Base-by-base conservation (phyloP, 2,329 filamentous ascomycete species). In the Metarhizium album region DNA sequence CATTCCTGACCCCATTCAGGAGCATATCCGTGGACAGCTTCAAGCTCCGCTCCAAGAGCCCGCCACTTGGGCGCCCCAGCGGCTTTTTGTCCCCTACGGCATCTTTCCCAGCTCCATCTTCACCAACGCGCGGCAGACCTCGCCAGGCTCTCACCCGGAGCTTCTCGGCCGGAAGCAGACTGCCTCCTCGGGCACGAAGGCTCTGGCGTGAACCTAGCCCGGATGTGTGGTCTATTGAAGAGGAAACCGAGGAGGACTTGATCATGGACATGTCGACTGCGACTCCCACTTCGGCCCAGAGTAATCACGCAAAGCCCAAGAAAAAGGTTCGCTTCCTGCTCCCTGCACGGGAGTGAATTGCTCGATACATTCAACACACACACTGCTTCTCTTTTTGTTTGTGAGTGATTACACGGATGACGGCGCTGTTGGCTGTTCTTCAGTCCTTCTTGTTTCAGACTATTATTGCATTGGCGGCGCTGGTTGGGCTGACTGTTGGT, bases 191-290 rank as follows among this genome's bases (percentile, higher is more conserved):
- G 42, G 71, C 74, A 8, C 58, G 62, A 18, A 66, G 67, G 46
- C 58, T 78, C 1, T 81, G 78, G 78, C 68, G 76, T 37, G 73
- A 78, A 63, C 78, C 78, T 6, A 80, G 77, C 58, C 76, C 76
- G 0, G 76, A 80, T 49, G 78, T 81, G 3, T 81, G 76, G 73
- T 74, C 74, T 29, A 81, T 81, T 51, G 73, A 78, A 62, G 78
- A 81, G 61, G 76, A 80, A 65, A 73, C 74, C 1, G 76, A 79
- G 64, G 74, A 76, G 58, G 74, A 78, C 57, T 61, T 73, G 23
- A 63, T 70, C 20, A 64, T 70, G 64, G 71, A 74, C 59, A 62
- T 67, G 60, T 68, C 64, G 67, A 65, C 55, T 58, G 64, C 33
- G 56, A 62, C 48, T 61, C 64, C 47, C 60, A 66, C 24, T 58